Evolutionary conservation across 805 yeast genomes (phyloP).

Genomic region (Wickerhamiella occidentalis): DNA sequence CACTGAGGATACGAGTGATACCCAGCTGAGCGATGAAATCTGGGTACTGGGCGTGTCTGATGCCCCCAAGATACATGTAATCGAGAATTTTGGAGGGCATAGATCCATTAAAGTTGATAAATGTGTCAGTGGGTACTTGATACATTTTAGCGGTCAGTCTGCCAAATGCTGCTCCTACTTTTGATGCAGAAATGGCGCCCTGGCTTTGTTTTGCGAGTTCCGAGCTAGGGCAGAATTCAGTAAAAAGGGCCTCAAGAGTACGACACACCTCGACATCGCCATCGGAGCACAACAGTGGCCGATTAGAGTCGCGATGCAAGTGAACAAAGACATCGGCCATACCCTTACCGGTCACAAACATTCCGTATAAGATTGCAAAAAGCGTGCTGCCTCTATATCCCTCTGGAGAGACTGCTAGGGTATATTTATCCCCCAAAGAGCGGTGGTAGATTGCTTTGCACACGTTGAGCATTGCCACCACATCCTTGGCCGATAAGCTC

Average conservation of each 20-base stretch:
- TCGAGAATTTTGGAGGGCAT: conserved; percentile 76
- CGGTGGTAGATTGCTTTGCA: conserved; percentile 52
- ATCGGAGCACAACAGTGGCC: conserved; percentile 78
- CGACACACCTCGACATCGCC: conserved; percentile 57
- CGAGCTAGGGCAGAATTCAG: conserved; percentile 44
- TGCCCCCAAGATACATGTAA: conserved; percentile 73
- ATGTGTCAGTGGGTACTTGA: conserved; percentile 22
- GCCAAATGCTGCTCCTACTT: conserved; percentile 5
- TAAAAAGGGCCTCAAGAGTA: conserved; percentile 51
- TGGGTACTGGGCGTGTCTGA: conserved; percentile 66
- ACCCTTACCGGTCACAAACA: conserved; percentile 50
- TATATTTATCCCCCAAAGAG: conserved; percentile 20
- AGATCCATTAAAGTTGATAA: conserved; percentile 40
- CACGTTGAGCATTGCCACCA: conserved; percentile 36
- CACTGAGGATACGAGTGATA: conserved; percentile 65
- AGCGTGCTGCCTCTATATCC: conserved; percentile 88
- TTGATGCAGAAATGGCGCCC: conserved; percentile 15
- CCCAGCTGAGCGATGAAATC: conserved; percentile 52
- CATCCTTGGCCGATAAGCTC: conserved; percentile 25
- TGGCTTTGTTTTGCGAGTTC: conserved; percentile 11
- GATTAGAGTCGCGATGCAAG: conserved; percentile 47
- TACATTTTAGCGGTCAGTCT: conserved; percentile 9
- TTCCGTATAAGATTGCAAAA: conserved; percentile 55
- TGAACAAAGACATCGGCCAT: conserved; percentile 55
- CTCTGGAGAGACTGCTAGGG: conserved; percentile 67